These are phyloP conservation scores for Capronia coronata DNA, from an alignment of 2,329 filamentous ascomycete genomes.

Conservation along the genomic window DNA sequence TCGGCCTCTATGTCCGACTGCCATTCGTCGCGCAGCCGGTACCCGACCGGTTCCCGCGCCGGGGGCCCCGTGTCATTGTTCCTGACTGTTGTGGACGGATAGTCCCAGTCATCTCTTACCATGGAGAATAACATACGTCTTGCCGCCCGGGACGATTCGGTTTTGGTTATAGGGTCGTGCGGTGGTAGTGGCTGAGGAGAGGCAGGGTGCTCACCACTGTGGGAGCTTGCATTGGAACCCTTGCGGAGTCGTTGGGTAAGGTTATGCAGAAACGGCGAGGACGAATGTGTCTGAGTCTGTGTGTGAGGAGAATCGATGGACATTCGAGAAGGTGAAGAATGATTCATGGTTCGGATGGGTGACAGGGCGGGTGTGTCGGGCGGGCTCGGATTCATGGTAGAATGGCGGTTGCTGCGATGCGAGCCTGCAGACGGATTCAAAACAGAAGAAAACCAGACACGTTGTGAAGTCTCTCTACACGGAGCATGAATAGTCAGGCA, in stretches of 20 bases:
- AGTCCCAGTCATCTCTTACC: slow-evolving; percentile 28
- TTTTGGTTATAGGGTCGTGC: slow-evolving; percentile 15
- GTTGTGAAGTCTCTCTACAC: not conserved
- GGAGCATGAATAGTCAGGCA: not conserved
- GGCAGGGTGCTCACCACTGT: not conserved
- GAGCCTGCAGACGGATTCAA: not conserved
- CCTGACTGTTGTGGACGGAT: slow-evolving; percentile 12
- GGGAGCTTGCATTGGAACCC: slow-evolving; percentile 25
- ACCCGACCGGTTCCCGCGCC: slow-evolving; percentile 22
- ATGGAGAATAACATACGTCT: slow-evolving; percentile 21
- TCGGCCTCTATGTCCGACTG: slow-evolving; percentile 24
- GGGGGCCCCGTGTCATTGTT: not conserved
- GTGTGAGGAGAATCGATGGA: slow-evolving; percentile 9
- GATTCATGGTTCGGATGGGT: slow-evolving; percentile 4
- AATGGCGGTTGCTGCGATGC: not conserved
- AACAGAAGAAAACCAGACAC: too few species aligned
- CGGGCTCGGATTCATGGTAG: slow-evolving; percentile 5
- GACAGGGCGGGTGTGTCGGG: slow-evolving; percentile 3
- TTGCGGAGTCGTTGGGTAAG: slow-evolving; percentile 25
- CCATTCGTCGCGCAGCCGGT: slow-evolving; percentile 23
- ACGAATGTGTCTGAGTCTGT: slow-evolving; percentile 2
- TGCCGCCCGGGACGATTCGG: slow-evolving; percentile 20
- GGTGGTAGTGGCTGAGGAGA: not conserved
- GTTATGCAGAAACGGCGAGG: slow-evolving; percentile 22
- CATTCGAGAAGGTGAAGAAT: slow-evolving; percentile 7